Base-by-base conservation (phyloP, 768 basidiomycete species). In the Agaricus subrufescens region DNA sequence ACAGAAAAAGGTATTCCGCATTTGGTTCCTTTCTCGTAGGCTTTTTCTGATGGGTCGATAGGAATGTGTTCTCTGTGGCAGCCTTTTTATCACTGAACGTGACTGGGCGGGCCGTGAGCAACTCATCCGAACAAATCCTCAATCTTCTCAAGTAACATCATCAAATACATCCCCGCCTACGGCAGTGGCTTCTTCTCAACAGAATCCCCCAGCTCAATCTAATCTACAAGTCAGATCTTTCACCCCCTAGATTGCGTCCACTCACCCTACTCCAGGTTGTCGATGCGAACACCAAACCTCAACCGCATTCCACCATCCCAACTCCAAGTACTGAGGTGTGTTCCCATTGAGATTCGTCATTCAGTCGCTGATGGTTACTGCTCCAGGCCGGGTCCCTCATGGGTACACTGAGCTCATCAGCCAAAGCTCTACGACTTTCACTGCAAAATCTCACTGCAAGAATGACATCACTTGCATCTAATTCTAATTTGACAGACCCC, bases 41-140 rank as follows among this genome's bases (percentile, higher is more conserved):
- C 19, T 19, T 30, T 45, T 43, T 19, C 54, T 54, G 31, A 59
- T 46, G 42, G 57, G 42, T 39, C 26, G n/a, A 50, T 58, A 91
- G 90, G 87, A 90, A 75, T 92, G 90, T 62, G 89, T 92, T 27
- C 75, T 89, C 56, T 92, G 90, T 66, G 78, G 78, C 39, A 75
- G 72, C 31, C 69, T 82, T 19, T 91, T 88, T 69, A 58, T 79
- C 29, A 75, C 77, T 12, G 80, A 85, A 63, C 61, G 69, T 8
- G 83, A 84, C 65, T 70, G 72, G 59, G 69, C 76, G 58, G 85
- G 82, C 34, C 67, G 74, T 60, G 78, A 79, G 60, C 71, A 61
- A 19, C 69, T 84, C 34, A 64, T 81, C 45, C 73, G 47, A 61
- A 61, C 26, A 47, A 46, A 19, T 3, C 48, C 40, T 38, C 52